Evolutionary conservation across 192 early-diverging fungal species (phyloP), one percentile per base, ranked within the genome.

Genomic region (Phycomyces blakesleeanus): DNA sequence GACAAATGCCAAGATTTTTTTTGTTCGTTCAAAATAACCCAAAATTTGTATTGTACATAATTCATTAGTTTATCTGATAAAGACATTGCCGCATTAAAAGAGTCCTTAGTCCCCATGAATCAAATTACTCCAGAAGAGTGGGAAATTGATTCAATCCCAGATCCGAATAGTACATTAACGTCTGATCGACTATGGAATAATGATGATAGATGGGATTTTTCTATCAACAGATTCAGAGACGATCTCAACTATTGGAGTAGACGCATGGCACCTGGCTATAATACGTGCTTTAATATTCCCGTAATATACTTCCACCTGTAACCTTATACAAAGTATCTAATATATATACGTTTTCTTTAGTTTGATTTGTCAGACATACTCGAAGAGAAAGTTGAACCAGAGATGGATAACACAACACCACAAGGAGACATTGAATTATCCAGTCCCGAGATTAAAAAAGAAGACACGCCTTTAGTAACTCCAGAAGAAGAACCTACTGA

Each of bases 131-230:
- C 44, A 12, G 18, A 51, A 9, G 5, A 15, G 26, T 69, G 68
- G 68, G 39, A 34, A 34, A 8, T 63, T 21, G 34, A 57, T 21
- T 63, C 68, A 15, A 12, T 69, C 6, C 61, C 68, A 2, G 63
- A 54, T 11, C 21, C 5, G 3, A 54, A 54, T 1, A 25, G 12
- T 15, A 5, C 7, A 52, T 5, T 7, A 7, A 52, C 11, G 21
- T 5, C 52, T 14, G 12, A 2, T 5, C 16, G 12, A 4, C 26
- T 25, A 29, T 54, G 16, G 52, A 54, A 4, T 2, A 25, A 54
- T 15, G 12, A 22, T 12, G 52, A 65, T 20, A 34, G 12, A 37
- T 55, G 54, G 63, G 63, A 65, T 7, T 57, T 47, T 6, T 26
- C 63, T 14, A 24, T 65, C 11, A 21, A 2, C 14, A 26, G 15